Base-by-base conservation (phyloP, 768 basidiomycete species). In the Agaricus sinodeliciosus region DNA sequence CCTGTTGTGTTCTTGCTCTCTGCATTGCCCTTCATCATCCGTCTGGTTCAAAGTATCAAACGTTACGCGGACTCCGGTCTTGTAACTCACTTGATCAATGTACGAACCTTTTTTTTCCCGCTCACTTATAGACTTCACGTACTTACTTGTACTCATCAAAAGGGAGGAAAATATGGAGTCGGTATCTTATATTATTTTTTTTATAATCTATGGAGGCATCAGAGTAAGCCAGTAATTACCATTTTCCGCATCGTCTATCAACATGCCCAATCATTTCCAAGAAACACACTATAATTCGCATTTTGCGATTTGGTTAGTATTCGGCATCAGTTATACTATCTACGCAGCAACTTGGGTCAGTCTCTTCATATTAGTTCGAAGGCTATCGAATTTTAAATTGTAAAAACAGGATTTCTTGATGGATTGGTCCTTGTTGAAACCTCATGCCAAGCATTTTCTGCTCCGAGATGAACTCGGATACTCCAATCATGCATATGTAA, bases 371-470 rank as follows among this genome's bases (percentile, higher is more conserved):
- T 55, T 27, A 3, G 41, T 9, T 13, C 26, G 25, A 40, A 13
- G 3, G n/a, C 19, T 4, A 7, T 9, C 22, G n/a, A 9, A 15
- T n/a, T 55, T 28, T 48, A 9, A 19, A 19, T 12, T 48, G 35
- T 27, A 47, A 1, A 57, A 25, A 16, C 9, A 90, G 92, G 93
- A 96, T 60, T 65, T 92, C 28, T 62, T 86, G 9, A 88, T 94
- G 81, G 95, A 98, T 65, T 97, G 95, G 95, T 90, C 88, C 1
- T 63, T 98, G 41, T 70, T 92, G 40, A 75, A 80, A 52, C 72
- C 76, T 3, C 82, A 72, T 53, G 71, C 74, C 7, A 71, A 60
- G 55, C 73, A 87, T 57, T 78, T 70, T 16, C 70, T 90, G 37
- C 75, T 98, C 2, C 82, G 96, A 15, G 66, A 72, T 3, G 89